Evolutionary conservation across 2,329 filamentous ascomycete species (phyloP), one percentile per base, ranked within the genome.

Genomic region (Colletotrichum falcatum): DNA sequence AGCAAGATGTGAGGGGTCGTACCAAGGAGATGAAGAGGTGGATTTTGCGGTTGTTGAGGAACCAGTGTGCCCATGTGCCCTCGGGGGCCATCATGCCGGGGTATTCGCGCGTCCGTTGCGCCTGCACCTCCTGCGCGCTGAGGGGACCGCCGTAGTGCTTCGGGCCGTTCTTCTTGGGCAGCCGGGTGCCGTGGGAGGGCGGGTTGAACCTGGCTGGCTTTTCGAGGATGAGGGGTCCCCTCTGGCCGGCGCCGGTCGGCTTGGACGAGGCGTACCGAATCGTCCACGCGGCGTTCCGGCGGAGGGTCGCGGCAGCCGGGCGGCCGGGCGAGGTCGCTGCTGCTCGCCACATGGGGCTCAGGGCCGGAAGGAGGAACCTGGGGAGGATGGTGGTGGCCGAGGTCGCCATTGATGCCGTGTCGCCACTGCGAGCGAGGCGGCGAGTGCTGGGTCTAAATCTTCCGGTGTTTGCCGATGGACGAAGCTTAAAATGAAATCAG

Each of bases 151-250:
- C 94, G 78, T 97, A 97, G 80, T 91, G 89, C 75, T 87, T 86
- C 37, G 91, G 90, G 8, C 84, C 79, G 81, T 78, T 79, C 74
- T 87, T 85, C 65, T 88, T 86, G 6, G 87, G 85, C 39, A 94
- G 87, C 8, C 92, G 87, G 28, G 92, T 85, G 16, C 92, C 91
- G 80, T 98, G 96, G 0, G 95, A 98, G 0, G 96, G 96, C 2
- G 96, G 95, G 58, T 93, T 93, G 86, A 97, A 98, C 79, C 91
- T 92, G 77, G 92, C 88, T 30, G 95, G 95, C 81, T 98, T 94
- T 76, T 93, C 93, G 74, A 99, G 90, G 6, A 94, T 88, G 72
- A 91, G 87, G 44, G 89, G 88, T n/a, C 58, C 67, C 77, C 91
- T 92, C 73, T 81, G 82, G 26, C 39, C 59, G 18, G 62, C 39